Conservation (phyloP, 306 rosid species). For the Betula pendula region DNA sequence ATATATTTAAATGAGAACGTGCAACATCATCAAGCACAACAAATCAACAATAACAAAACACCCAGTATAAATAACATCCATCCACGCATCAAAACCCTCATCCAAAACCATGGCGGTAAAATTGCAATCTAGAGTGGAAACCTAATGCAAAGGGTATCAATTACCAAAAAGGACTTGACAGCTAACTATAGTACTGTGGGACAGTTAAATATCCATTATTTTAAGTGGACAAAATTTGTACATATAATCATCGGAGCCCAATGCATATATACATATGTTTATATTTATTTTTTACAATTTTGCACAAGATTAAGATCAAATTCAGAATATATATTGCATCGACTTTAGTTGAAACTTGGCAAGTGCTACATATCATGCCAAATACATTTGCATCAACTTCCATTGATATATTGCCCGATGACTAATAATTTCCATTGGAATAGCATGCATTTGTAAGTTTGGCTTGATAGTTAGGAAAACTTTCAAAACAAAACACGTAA, state of each 20-base stretch:
- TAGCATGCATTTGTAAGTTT: neutral
- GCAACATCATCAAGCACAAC: neutral
- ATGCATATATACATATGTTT: neutral
- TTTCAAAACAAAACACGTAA: neutral
- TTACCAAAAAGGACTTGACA: slow-evolving; percentile 3
- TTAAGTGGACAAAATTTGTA: neutral
- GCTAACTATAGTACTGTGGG: neutral
- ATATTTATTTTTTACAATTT: neutral
- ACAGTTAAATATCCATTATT: neutral
- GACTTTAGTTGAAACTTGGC: neutral
- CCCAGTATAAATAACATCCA: slow-evolving; percentile 14
- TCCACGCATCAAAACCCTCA: neutral
- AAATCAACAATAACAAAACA: slow-evolving; percentile 2
- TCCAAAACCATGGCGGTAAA: neutral
- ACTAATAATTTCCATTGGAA: neutral
- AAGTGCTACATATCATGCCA: neutral
- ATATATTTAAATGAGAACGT: neutral
- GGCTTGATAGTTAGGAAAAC: neutral
- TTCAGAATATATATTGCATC: neutral
- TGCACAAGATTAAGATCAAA: slow-evolving; percentile 1
- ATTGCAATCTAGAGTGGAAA: neutral
- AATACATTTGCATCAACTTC: neutral
- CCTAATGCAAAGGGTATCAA: neutral
- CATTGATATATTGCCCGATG: neutral
- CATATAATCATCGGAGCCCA: too few species aligned